Evolutionary conservation across 805 yeast species (phyloP).

Genomic region (Lipomyces yamadae): DNA sequence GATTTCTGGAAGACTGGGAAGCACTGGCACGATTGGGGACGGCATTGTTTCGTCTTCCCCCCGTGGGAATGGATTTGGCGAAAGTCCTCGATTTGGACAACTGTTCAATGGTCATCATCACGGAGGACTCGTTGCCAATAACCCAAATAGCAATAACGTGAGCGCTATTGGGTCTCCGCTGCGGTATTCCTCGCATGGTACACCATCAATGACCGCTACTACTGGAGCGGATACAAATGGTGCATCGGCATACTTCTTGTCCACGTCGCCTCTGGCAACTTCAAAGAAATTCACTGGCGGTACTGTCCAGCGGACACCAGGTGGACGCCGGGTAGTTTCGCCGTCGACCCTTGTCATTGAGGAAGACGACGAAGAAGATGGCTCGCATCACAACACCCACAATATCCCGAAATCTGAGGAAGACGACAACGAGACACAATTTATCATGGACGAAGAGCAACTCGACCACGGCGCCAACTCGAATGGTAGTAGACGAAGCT

Average conservation of each 20-base stretch:
- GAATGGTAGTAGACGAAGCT: neutral
- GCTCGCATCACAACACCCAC: neutral
- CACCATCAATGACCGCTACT: neutral
- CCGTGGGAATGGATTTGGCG: slow-evolving; percentile 12
- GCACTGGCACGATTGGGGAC: slow-evolving; percentile 25
- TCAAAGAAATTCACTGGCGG: neutral
- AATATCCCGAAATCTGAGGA: slow-evolving; percentile 4
- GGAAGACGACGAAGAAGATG: slow-evolving; percentile 25
- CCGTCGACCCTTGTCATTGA: slow-evolving; percentile 10
- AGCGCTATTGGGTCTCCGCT: slow-evolving; percentile 28
- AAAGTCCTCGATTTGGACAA: slow-evolving; percentile 33
- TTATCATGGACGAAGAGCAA: slow-evolving; percentile 36
- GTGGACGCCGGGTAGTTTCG: slow-evolving; percentile 11
- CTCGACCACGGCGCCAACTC: neutral
- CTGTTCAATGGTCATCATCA: slow-evolving; percentile 19
- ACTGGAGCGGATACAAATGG: slow-evolving; percentile 7
- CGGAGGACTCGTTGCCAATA: neutral
- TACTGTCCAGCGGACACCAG: slow-evolving; percentile 13
- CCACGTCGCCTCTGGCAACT: slow-evolving; percentile 11
- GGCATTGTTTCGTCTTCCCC: slow-evolving; percentile 31
- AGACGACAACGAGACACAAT: slow-evolving; percentile 33
- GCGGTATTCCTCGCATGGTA: slow-evolving; percentile 17
- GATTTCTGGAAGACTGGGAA: slow-evolving; percentile 7
- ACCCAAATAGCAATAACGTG: neutral
- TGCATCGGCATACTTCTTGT: slow-evolving; percentile 3